phyloP scores from a whole-genome alignment of 1,284 basidiomycete species.

The Earliella scabrosa region DNA sequence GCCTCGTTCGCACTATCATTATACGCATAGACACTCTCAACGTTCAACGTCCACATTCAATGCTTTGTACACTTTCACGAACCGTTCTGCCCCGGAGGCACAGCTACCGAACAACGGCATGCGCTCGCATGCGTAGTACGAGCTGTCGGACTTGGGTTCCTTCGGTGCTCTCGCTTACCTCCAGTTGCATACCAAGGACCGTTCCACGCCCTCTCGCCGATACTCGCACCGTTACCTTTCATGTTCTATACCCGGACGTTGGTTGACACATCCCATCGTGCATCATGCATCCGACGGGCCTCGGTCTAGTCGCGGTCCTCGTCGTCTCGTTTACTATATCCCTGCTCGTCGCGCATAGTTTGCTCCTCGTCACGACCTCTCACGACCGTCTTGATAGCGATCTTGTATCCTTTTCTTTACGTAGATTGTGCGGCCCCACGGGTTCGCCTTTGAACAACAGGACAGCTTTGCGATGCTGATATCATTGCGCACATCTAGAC shows the following conservation, averaged over 20 bases:
- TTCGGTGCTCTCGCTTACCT: background rate
- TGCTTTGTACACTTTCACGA: too few species aligned
- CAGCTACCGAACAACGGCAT: background rate
- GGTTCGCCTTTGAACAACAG: too few species aligned
- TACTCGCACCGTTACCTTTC: conserved; percentile 17
- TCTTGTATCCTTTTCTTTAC: conserved; percentile 6
- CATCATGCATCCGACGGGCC: conserved; percentile 4
- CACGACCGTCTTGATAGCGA: conserved; percentile 12
- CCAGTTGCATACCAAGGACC: background rate
- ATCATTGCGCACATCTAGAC: too few species aligned
- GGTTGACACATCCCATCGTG: background rate
- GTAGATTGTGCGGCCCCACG: background rate
- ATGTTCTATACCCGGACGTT: conserved; percentile 21
- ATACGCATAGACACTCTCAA: conserved; percentile 15
- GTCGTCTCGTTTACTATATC: background rate
- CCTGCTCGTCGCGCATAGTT: conserved; percentile 1
- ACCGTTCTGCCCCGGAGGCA: conserved; percentile 1
- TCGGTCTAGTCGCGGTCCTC: background rate
- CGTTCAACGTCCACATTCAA: background rate
- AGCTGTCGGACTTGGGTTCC: conserved; percentile 1
- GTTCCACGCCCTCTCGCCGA: background rate
- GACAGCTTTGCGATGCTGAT: too few species aligned
- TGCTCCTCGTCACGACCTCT: conserved; percentile 19
- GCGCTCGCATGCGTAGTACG: background rate
- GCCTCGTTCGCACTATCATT: conserved; percentile 18